phyloP scores from a whole-genome alignment of 225 moss, liverwort and hornwort genomes.

The Neckera pumila region DNA sequence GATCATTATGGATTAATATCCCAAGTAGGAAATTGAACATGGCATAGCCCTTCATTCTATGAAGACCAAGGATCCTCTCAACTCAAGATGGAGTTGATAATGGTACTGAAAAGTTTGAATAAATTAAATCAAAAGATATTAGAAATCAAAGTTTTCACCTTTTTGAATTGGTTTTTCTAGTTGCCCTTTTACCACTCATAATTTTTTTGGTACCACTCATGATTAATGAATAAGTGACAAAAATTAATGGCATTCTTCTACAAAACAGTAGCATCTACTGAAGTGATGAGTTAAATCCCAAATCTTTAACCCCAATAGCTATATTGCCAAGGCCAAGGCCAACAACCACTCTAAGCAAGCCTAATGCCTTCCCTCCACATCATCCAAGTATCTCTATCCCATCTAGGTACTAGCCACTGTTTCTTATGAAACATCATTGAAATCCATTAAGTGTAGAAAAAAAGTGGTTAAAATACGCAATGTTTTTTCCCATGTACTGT shows the following conservation, averaged over 20 bases:
- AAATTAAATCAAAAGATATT: background rate
- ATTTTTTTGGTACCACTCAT: background rate
- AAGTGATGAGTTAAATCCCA: background rate
- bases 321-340: background rate
- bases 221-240: background rate
- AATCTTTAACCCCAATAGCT: background rate
- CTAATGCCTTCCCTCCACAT: background rate
- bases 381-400: background rate
- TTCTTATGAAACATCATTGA: background rate
- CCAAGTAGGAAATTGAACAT: background rate
- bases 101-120: background rate
- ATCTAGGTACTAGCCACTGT: accelerated
- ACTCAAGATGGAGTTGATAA: background rate
- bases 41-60: background rate
- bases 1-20: background rate
- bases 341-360: background rate
- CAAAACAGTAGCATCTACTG: background rate
- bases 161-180: background rate
- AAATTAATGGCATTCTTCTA: background rate
- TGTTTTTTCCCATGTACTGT: background rate
- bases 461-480: background rate
- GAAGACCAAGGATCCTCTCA: background rate
- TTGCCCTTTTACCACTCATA: background rate
- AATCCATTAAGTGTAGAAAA: background rate
- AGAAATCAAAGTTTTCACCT: background rate